phyloP scores from a whole-genome alignment of 2,329 filamentous ascomycete species.

The Uncinocarpus reesii region DNA sequence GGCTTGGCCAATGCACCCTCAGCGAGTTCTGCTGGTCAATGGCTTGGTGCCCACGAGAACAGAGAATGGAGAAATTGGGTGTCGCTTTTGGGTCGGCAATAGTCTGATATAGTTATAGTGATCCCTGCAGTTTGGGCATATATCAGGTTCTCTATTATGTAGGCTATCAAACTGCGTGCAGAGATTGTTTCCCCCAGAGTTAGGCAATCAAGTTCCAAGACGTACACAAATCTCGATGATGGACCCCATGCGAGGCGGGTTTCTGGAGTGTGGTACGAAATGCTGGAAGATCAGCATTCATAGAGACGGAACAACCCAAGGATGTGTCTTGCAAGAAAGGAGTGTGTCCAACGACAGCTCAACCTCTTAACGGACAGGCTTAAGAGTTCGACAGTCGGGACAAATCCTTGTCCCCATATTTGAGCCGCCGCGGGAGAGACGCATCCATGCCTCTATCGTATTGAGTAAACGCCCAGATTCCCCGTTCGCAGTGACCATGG shows the following conservation, averaged over 20 bases:
- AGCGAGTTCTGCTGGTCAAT: no score
- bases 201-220: not conserved
- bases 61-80: not conserved
- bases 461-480: no score
- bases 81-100: not conserved
- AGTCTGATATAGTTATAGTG: not conserved
- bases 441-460: no score
- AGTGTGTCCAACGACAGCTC: not conserved
- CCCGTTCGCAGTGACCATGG: not conserved
- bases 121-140: not conserved
- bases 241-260: not conserved
- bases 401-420: not conserved
- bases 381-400: not conserved
- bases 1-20: not conserved
- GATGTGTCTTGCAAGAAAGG: not conserved
- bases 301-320: not conserved
- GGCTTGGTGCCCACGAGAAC: no score
- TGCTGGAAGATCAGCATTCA: not conserved
- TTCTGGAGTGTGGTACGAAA: not conserved
- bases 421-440: no score
- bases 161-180: no score
- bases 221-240: no score
- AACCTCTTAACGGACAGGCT: not conserved
- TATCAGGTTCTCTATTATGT: no score
- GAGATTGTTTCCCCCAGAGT: no score